Evolutionary conservation across 1,284 basidiomycete species (phyloP), one percentile per base, ranked within the genome.

Genomic region (Naganishia cerealis): DNA sequence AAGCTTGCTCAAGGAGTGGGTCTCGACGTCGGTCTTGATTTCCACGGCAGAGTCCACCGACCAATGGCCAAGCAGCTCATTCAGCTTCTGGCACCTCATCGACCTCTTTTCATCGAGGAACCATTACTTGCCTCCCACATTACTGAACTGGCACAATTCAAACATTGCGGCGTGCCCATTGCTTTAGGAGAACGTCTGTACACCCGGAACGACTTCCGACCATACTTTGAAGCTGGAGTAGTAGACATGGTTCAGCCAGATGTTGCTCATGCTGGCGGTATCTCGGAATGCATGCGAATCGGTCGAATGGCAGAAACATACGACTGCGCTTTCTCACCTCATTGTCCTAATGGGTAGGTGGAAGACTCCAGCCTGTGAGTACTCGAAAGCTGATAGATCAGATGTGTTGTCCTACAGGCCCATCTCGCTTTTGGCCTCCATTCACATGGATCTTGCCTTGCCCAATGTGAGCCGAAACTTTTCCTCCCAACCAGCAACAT

Each of bases 1-100:
- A 81, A 82, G 67, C 82, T 83, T 40, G 84, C 88, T 38, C 82
- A 83, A 67, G 79, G 82, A 2, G 74, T 86, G 2, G 87, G 86
- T 13, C 73, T 88, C 58, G 87, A 89, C 72, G 86, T 87, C 5
- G 68, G 65, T 8, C 54, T 67, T 12, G 77, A 79, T 67, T 78
- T 79, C 69, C 77, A 78, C 63, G 76, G 76, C 43, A 71, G 87
- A 18, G 79, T 88, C 33, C 87, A 89, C 74, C 87, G 87, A 71
- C 84, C 85, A 9, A 87, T 89, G 84, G 86, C 87, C 7, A 88
- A 86, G 73, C 87, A 88, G 73, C 83, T 89, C 13, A 86, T 85
- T 3, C 83, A 82, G 65, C 75, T 85, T 2, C 81, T 89, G 5
- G 87, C 87, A 71, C 84, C 84, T 13, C 79, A 85, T 57, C 81